Percentiles rank a stretch among this genome's conserved stretches.
Evolutionary conservation across 2,329 filamentous ascomycete genomes (phyloP).

Genomic region (Aspergillus pseudonomiae): DNA sequence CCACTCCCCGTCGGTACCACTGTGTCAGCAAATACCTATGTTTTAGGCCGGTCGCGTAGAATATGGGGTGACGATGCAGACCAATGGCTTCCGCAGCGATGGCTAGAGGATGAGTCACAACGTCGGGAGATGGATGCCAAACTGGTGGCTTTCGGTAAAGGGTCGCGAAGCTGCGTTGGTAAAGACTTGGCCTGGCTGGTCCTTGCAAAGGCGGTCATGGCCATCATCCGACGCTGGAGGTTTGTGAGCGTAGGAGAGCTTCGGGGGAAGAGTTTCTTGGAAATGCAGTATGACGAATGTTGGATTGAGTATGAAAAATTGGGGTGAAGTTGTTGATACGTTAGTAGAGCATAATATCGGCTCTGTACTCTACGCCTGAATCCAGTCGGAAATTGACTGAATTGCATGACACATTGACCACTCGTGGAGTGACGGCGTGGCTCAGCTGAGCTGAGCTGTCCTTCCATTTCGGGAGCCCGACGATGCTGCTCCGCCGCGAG

Average conservation of each 20-base stretch:
- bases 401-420: neutral
- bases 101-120: conserved; percentile 18
- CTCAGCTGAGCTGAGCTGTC: neutral
- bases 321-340: neutral
- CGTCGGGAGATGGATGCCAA: conserved; percentile 19
- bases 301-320: conserved; percentile 10
- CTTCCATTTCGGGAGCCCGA: neutral
- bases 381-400: neutral
- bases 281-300: conserved; percentile 25
- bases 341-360: neutral
- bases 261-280: conserved; percentile 18
- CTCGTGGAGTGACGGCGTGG: neutral
- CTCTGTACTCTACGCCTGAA: neutral
- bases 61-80: conserved; percentile 21
- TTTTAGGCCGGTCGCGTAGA: conserved; percentile 21
- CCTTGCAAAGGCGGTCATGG: conserved; percentile 14
- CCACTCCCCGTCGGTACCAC: conserved; percentile 20
- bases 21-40: conserved; percentile 24
- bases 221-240: conserved; percentile 16
- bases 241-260: conserved; percentile 16
- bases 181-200: conserved; percentile 21
- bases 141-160: conserved; percentile 23
- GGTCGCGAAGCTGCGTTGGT: conserved; percentile 21
- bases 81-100: conserved; percentile 22
- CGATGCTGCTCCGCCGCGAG: neutral